phyloP scores from a whole-genome alignment of 2,329 filamentous ascomycete genomes.

The Aplosporella prunicola region DNA sequence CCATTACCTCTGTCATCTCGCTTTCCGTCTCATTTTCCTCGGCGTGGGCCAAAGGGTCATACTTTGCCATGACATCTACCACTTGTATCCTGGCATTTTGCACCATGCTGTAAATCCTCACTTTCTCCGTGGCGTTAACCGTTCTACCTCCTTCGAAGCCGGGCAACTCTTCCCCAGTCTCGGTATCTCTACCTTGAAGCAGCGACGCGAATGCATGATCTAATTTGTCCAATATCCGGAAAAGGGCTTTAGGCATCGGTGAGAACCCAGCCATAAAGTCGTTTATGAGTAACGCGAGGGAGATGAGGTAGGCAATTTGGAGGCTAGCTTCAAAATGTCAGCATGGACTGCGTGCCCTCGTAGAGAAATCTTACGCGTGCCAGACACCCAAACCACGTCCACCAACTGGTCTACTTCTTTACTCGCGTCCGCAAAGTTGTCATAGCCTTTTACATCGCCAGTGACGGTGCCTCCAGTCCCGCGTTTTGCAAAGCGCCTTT shows the following conservation, averaged over 20 bases:
- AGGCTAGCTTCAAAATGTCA: constrained; percentile 45
- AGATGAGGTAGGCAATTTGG: constrained; percentile 76
- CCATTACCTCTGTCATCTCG: constrained; percentile 27
- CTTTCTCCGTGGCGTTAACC: constrained; percentile 79
- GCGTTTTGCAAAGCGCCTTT: constrained; percentile 45
- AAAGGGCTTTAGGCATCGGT: constrained; percentile 56
- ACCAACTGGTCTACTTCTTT: constrained; percentile 65
- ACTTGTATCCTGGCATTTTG: constrained; percentile 65
- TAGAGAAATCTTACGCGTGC: constrained; percentile 59
- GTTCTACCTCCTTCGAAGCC: constrained; percentile 56
- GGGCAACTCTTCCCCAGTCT: constrained; percentile 55
- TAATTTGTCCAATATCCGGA: constrained; percentile 64
- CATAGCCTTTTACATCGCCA: constrained; percentile 42
- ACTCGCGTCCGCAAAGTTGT: constrained; percentile 59
- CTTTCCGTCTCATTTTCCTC: constrained; percentile 25
- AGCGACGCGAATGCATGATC: constrained; percentile 77
- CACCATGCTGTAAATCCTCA: constrained; percentile 72
- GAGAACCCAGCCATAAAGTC: constrained; percentile 65
- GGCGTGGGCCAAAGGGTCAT: constrained; percentile 31
- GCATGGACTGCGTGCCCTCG: not conserved
- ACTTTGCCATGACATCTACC: constrained; percentile 56
- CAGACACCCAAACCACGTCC: constrained; percentile 77
- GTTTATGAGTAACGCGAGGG: constrained; percentile 62
- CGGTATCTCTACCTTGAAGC: constrained; percentile 56
- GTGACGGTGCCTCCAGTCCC: constrained; percentile 12